Evolutionary conservation across 202 grass and related monocot species (phyloP).

Genomic region (Cymbopogon flexuosus): DNA sequence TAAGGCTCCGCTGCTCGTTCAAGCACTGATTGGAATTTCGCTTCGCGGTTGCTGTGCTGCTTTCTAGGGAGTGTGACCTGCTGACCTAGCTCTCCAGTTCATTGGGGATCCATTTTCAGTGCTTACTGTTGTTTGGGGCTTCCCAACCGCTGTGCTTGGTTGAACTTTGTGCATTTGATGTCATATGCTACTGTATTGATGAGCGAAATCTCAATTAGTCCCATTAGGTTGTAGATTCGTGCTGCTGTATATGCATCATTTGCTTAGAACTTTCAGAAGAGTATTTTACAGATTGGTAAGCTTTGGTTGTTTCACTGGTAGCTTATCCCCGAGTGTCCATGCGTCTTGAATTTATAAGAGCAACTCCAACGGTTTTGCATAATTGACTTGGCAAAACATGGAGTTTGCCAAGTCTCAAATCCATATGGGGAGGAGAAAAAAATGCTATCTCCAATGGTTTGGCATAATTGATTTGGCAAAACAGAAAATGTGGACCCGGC

Average conservation of each 20-base stretch:
- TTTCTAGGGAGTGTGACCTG: neutral
- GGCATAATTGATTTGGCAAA: no score
- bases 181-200: neutral
- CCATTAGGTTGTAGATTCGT: neutral
- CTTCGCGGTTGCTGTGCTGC: neutral
- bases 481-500: no score
- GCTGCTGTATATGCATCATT: neutral
- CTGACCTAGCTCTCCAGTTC: conserved; percentile 18
- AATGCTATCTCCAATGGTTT: no score
- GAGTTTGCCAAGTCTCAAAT: no score
- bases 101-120: neutral
- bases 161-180: neutral
- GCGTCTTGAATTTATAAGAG: neutral
- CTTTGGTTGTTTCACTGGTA: neutral
- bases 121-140: neutral
- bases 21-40: neutral
- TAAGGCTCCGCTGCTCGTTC: conserved; percentile 18
- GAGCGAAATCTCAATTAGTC: neutral
- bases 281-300: neutral
- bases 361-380: no score
- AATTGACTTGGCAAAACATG: no score
- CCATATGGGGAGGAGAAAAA: no score
- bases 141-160: neutral
- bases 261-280: neutral
- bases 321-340: neutral